Percentiles rank a stretch among this genome's conserved stretches.
Conservation (phyloP, 2,329 filamentous ascomycete genomes). For the Phyllosticta citriasiana region DNA sequence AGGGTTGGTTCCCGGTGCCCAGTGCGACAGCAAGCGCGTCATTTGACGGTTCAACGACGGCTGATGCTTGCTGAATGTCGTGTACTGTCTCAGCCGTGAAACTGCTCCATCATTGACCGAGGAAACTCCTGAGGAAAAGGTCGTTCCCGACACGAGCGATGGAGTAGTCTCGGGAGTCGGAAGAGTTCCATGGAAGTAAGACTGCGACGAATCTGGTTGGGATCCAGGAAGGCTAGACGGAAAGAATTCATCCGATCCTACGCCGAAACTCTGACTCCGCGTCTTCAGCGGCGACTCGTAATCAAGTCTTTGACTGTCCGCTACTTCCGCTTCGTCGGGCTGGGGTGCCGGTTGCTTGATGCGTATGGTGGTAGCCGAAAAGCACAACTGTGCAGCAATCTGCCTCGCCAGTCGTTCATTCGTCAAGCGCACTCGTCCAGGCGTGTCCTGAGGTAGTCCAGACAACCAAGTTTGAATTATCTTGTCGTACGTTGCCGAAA, state of each 20-base stretch:
- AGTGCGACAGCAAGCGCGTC: conserved; percentile 31
- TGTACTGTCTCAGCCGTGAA: conserved; percentile 27
- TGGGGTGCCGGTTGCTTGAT: conserved; percentile 8
- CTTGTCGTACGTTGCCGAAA: conserved; percentile 21
- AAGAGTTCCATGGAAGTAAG: conserved; percentile 4
- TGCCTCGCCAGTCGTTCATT: conserved; percentile 24
- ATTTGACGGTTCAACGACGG: conserved; percentile 23
- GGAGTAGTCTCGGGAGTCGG: conserved; percentile 15
- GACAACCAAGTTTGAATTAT: conserved; percentile 24
- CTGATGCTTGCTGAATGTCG: conserved; percentile 22
- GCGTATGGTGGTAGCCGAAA: conserved; percentile 22
- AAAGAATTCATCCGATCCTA: conserved; percentile 11
- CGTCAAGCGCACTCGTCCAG: conserved; percentile 18
- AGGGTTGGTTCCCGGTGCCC: conserved; percentile 29
- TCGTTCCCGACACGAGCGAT: conserved; percentile 12
- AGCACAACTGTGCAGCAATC: conserved; percentile 27
- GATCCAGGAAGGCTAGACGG: conserved; percentile 12
- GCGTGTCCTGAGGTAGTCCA: conserved; percentile 18
- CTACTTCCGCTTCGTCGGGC: background rate
- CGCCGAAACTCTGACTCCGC: conserved; percentile 3
- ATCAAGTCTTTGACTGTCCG: background rate
- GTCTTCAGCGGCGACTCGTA: conserved; percentile 7
- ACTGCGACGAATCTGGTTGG: conserved; percentile 3
- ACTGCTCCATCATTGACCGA: conserved; percentile 14
- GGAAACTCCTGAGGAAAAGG: background rate